Evolutionary conservation across 768 basidiomycete genomes (phyloP), one percentile per base, ranked within the genome.

Genomic region (Cubamyces lactineus): DNA sequence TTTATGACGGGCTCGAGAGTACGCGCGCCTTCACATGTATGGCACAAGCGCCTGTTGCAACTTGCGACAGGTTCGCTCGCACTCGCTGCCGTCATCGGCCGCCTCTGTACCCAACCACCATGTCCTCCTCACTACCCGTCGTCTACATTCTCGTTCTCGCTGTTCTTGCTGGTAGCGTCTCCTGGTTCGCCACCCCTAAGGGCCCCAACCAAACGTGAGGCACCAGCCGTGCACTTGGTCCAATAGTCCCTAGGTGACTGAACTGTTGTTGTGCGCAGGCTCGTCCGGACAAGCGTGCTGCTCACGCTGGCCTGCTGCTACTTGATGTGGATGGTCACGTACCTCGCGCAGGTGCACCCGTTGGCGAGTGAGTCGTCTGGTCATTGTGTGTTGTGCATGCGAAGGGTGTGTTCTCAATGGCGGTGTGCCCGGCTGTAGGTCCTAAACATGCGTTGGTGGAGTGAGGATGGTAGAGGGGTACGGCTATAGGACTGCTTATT

Each of bases 271-370:
- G 16, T 50, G 5, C 43, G 16, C 74, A 98, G 96, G 60, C 84
- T 95, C 53, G 83, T 95, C 65, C 89, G 96, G 67, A 90, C 94
- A 1, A 83, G 82, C 64, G 71, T 94, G 50, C 80, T 93, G 78
- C 84, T 98, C 63, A 83, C 91, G 2, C 75, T 98, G 17, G 79
- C 85, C 3, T 89, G 84, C 57, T 96, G 92, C 76, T 98, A 95
- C 78, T 84, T 98, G 69, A 88, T 98, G 87, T 98, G 96, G 96
- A 89, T 89, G 78, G 86, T 96, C 71, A 95, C 96, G n/a, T 98
- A 96, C 76, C 82, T 97, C 73, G 94, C 95, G 0, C 96, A 98
- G 72, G 75, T 97, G 53, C 87, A 98, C 71, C 96, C 96, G 40
- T 82, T 98, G 53, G 87, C 96, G 70, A 77, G 96, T 96, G 53